Conservation (phyloP, 345 rosid genomes). For the Heritiera fomes region DNA sequence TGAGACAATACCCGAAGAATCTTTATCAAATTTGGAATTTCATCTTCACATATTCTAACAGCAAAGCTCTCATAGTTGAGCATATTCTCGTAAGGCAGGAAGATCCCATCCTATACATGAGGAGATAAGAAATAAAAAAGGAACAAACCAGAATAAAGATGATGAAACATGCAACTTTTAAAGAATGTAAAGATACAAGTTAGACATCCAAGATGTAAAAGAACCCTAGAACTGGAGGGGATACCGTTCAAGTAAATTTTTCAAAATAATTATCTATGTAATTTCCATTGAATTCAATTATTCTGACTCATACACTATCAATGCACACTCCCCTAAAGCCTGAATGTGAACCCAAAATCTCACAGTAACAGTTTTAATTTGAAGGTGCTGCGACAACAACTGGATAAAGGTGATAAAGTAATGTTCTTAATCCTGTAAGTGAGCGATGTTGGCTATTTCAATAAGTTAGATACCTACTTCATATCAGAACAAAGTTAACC, state of each 20-base stretch:
- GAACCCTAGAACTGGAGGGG: background rate
- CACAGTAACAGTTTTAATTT: background rate
- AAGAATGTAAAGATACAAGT: background rate
- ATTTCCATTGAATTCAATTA: background rate
- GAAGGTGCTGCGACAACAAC: background rate
- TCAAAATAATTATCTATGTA: background rate
- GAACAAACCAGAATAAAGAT: background rate
- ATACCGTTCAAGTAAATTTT: background rate
- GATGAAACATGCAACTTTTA: background rate
- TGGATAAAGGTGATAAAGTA: background rate
- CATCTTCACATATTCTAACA: constrained; percentile 76
- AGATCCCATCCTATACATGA: constrained; percentile 80
- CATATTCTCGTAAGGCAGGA: constrained; percentile 88
- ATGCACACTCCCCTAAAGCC: background rate
- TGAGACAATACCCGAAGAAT: constrained; percentile 65
- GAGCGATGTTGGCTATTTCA: background rate
- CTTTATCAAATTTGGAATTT: constrained; percentile 81
- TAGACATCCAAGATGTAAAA: constrained; percentile 1
- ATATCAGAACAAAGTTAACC: background rate
- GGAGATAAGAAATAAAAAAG: constrained; percentile 26
- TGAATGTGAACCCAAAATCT: constrained; percentile 3
- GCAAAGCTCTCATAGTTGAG: constrained; percentile 96
- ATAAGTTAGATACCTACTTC: background rate
- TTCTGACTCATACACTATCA: background rate
- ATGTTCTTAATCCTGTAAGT: background rate